Conservation (phyloP, 2,329 filamentous ascomycete species). For the Arthrobotrys musiformis region DNA sequence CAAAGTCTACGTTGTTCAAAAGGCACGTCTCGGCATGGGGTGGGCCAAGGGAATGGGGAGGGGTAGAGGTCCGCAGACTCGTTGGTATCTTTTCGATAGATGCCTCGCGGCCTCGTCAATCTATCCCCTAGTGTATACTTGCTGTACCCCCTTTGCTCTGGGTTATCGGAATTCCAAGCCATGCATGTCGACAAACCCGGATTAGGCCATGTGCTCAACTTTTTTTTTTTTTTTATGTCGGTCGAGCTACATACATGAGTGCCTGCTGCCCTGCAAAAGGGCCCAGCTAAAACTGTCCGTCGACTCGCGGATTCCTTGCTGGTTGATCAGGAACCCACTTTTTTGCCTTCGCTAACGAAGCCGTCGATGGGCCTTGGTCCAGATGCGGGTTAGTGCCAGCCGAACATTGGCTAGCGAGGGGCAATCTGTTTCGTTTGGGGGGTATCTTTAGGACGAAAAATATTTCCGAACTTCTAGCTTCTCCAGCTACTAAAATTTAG, state of each 20-base stretch:
- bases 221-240: no score
- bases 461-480: no score
- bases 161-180: slow-evolving; percentile 13
- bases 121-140: no score
- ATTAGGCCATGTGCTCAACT: slow-evolving; percentile 22
- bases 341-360: background rate
- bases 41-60: no score
- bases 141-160: background rate
- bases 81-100: background rate
- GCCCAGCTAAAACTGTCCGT: slow-evolving; percentile 13
- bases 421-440: background rate
- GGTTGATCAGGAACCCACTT: slow-evolving; percentile 1
- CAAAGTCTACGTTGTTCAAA: background rate
- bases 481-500: no score
- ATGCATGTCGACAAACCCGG: slow-evolving; percentile 33
- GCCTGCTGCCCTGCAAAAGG: background rate
- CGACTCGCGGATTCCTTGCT: slow-evolving; percentile 6
- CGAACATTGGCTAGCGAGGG: background rate
- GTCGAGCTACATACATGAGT: no score
- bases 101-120: background rate
- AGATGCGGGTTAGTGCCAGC: background rate
- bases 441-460: no score
- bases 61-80: background rate
- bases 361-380: slow-evolving; percentile 2
- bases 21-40: no score